These are phyloP conservation scores for Excoecaria agallocha DNA, from an alignment of 345 rosid species.

Conservation along the genomic window DNA sequence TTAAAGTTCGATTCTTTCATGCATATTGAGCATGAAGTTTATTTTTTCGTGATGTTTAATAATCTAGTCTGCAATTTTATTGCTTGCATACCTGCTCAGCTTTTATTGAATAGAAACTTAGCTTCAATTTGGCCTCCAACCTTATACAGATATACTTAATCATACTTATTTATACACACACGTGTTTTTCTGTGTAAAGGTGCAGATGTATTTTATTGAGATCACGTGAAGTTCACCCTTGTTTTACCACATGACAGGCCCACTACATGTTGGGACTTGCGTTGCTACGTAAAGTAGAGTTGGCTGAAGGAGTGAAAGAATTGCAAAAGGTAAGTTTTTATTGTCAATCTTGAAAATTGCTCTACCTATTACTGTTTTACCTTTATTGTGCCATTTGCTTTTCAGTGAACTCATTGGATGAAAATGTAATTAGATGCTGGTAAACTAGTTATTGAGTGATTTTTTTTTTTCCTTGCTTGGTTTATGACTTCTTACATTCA, in stretches of 20 bases:
- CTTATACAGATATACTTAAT: neutral
- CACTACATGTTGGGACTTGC: conserved; percentile 88
- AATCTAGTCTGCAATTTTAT: neutral
- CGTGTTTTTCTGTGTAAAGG: conserved; percentile 7
- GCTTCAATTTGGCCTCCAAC: neutral
- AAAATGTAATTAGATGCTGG: neutral
- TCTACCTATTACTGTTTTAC: neutral
- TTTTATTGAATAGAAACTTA: neutral
- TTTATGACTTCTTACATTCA: neutral
- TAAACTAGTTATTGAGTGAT: neutral
- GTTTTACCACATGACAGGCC: conserved; percentile 46
- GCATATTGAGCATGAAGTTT: no score
- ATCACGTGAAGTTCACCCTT: neutral
- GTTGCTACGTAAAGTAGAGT: conserved; percentile 50
- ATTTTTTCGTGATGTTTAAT: neutral
- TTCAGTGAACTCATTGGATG: neutral
- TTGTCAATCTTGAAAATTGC: neutral
- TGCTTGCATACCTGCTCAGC: neutral
- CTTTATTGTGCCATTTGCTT: neutral
- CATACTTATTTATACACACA: neutral
- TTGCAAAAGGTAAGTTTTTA: conserved; percentile 58
- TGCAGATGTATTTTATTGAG: conserved; percentile 8
- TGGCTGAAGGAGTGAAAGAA: conserved; percentile 58
- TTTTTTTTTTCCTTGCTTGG: neutral
- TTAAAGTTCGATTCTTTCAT: no score